A percentile compares a stretch with the other conserved stretches of the same genome.
Conservation (phyloP, 176 grass and related monocot genomes). For the Raddia guianensis region DNA sequence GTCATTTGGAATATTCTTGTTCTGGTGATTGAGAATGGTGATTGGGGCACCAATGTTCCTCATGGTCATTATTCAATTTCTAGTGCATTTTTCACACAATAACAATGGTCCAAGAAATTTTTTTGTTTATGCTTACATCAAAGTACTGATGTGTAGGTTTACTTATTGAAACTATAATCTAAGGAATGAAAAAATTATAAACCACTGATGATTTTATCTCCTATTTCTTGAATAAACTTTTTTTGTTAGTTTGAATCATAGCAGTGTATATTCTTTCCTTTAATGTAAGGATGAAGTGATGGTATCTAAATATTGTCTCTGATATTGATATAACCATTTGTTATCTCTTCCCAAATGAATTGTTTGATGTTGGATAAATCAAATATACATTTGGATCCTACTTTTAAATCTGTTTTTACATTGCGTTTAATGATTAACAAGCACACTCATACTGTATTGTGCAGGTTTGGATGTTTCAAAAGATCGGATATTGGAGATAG, state of each 20-base stretch:
- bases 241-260: not conserved
- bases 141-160: not conserved
- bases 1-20: too few relatives aligned
- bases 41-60: not conserved
- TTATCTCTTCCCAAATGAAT: not conserved
- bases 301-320: not conserved
- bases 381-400: not conserved
- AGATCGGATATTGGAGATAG: slow-evolving; percentile 91
- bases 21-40: not conserved
- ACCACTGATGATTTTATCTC: not conserved
- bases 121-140: not conserved
- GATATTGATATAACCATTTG: slow-evolving; percentile 7
- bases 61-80: not conserved
- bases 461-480: slow-evolving; percentile 80
- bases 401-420: not conserved
- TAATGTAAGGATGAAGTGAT: not conserved
- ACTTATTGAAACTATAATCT: not conserved
- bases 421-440: slow-evolving; percentile 12
- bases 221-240: not conserved
- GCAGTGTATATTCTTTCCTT: not conserved
- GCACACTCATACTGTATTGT: slow-evolving; percentile 28
- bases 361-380: not conserved
- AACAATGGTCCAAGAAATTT: not conserved
- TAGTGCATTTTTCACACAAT: not conserved
- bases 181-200: not conserved